These are phyloP conservation scores for Orbilia oligospora DNA, from an alignment of 2,329 filamentous ascomycete species.

Conservation along the genomic window DNA sequence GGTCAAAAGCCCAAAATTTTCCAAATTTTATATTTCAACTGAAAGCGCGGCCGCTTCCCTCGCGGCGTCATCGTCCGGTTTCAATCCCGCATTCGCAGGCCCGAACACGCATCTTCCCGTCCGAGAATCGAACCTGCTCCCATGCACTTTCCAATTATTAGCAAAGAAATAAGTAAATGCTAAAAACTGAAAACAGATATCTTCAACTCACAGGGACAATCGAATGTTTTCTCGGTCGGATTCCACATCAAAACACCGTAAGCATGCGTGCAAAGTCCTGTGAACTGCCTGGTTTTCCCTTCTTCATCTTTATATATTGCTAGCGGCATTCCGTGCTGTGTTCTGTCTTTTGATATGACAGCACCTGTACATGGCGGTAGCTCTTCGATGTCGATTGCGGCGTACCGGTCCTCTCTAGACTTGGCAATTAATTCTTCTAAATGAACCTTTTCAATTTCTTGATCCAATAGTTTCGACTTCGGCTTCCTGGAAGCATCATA, in stretches of 20 bases:
- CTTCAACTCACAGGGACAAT: conserved; percentile 23
- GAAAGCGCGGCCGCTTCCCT: not conserved
- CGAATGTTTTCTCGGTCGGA: conserved; percentile 7
- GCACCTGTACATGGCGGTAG: conserved; percentile 3
- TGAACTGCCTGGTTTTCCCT: conserved; percentile 14
- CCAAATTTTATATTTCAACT: not conserved
- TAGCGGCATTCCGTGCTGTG: conserved; percentile 5
- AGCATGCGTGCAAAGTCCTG: conserved; percentile 20
- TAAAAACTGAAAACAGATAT: not conserved
- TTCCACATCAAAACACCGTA: conserved; percentile 23
- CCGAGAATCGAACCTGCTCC: conserved; percentile 33
- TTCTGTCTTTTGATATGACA: not conserved
- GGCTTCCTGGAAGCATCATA: conserved; percentile 72
- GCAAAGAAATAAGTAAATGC: not conserved
- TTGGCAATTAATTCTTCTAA: conserved; percentile 16
- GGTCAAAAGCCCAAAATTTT: no score
- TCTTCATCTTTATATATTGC: conserved; percentile 18
- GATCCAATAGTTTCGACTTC: conserved; percentile 69
- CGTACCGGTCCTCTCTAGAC: conserved; percentile 5
- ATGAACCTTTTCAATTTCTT: conserved; percentile 65
- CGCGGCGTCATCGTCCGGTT: conserved; percentile 13
- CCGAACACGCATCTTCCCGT: conserved; percentile 26
- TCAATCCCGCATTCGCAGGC: conserved; percentile 16
- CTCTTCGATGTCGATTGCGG: conserved; percentile 15
- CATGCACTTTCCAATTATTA: conserved; percentile 12